Evolutionary conservation across 1,139 yeast species (phyloP).

Genomic region (Casaregolazyma suthepensis): DNA sequence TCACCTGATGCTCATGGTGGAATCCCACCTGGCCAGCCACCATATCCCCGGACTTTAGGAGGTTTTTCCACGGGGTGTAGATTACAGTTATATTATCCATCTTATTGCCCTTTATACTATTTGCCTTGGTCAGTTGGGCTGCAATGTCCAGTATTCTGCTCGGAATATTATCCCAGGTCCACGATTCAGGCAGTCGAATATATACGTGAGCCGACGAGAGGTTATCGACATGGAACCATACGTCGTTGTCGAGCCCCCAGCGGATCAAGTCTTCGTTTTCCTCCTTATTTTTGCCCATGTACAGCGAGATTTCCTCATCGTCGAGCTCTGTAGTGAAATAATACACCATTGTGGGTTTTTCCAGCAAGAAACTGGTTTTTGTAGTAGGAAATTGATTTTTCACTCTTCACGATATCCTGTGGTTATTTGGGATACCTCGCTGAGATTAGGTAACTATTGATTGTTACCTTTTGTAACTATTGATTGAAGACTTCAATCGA

Average conservation of each 20-base stretch:
- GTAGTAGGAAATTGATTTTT: not conserved
- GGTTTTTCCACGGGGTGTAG: slow-evolving; percentile 71
- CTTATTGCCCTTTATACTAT: slow-evolving; percentile 75
- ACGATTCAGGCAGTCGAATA: slow-evolving; percentile 46
- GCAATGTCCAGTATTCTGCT: slow-evolving; percentile 51
- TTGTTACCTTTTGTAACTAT: too few species aligned
- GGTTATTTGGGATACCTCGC: too few species aligned
- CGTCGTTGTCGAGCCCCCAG: slow-evolving; percentile 60
- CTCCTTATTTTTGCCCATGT: slow-evolving; percentile 71
- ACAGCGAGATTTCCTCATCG: slow-evolving; percentile 37
- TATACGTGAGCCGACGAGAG: slow-evolving; percentile 80
- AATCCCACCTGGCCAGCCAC: slow-evolving; percentile 81
- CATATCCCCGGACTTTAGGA: slow-evolving; percentile 68
- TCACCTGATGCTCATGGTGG: slow-evolving; percentile 51
- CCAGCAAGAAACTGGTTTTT: not conserved
- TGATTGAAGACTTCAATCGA: too few species aligned
- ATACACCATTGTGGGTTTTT: slow-evolving; percentile 45
- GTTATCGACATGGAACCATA: slow-evolving; percentile 85
- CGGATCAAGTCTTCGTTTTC: slow-evolving; percentile 73
- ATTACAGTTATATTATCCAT: slow-evolving; percentile 62
- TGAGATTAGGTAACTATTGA: too few species aligned
- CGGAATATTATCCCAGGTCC: slow-evolving; percentile 45
- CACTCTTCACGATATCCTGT: not conserved
- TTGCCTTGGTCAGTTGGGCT: slow-evolving; percentile 74
- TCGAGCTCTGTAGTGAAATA: slow-evolving; percentile 42